A percentile compares a stretch with the other conserved stretches of the same genome.
phyloP scores from a whole-genome alignment of 2,329 filamentous ascomycete species.

The Penicillium brasilianum region DNA sequence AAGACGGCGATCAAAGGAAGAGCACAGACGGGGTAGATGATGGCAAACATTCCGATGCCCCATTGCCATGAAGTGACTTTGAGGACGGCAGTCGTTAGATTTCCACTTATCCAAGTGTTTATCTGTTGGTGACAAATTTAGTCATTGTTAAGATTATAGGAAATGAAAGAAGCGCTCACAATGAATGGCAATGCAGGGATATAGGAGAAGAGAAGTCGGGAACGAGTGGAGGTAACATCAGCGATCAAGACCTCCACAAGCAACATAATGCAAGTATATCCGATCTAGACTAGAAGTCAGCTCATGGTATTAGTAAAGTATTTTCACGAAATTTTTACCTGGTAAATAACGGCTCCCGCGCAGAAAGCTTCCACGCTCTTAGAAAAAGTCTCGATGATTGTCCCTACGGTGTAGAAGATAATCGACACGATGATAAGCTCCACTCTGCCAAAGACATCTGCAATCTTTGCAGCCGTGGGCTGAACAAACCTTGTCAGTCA shows the following conservation, averaged over 20 bases:
- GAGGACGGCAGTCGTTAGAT: conserved; percentile 59
- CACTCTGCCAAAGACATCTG: conserved; percentile 66
- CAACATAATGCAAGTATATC: conserved; percentile 66
- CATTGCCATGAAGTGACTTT: conserved; percentile 61
- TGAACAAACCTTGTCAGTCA: conserved; percentile 28
- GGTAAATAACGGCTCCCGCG: conserved; percentile 65
- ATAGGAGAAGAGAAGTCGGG: conserved; percentile 69
- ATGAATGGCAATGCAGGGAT: conserved; percentile 65
- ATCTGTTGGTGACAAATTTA: conserved; percentile 33
- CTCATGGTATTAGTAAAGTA: background rate
- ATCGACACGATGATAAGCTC: conserved; percentile 63
- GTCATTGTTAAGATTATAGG: background rate
- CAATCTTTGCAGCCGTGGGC: conserved; percentile 65
- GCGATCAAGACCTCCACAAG: conserved; percentile 68
- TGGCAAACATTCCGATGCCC: conserved; percentile 68
- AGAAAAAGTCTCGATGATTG: conserved; percentile 62
- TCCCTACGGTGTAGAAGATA: conserved; percentile 61
- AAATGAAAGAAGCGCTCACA: conserved; percentile 32
- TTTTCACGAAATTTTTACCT: conserved; percentile 34
- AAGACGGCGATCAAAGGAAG: conserved; percentile 59
- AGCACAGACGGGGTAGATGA: conserved; percentile 63
- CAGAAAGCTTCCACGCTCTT: conserved; percentile 58
- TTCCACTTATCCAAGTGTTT: conserved; percentile 68
- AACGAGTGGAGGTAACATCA: conserved; percentile 66
- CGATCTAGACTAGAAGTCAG: conserved; percentile 47